A percentile compares a stretch with the other conserved stretches of the same genome.
These are phyloP conservation scores for Anethum foeniculum DNA, from an alignment of 140 eudicot genomes.

Conservation along the genomic window DNA sequence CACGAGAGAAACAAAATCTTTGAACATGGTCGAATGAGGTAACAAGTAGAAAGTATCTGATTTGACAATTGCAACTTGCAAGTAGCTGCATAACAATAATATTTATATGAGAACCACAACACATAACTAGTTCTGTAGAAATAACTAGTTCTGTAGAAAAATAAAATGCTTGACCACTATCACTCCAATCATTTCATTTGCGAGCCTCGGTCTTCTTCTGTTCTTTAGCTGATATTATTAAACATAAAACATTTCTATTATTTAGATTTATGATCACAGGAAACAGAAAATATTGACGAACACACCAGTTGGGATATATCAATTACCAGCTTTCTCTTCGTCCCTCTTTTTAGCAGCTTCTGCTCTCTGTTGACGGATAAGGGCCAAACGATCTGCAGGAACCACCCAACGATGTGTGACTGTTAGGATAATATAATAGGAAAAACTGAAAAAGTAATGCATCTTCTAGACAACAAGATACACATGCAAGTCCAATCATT, in stretches of 20 bases:
- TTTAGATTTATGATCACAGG: neutral
- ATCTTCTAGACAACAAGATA: neutral
- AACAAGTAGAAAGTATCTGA: neutral
- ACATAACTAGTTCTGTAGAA: neutral
- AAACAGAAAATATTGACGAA: neutral
- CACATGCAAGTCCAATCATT: neutral
- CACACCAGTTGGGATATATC: neutral
- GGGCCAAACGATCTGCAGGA: constrained; percentile 84
- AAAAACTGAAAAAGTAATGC: neutral
- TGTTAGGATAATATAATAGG: neutral
- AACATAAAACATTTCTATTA: neutral
- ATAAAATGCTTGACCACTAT: constrained; percentile 1
- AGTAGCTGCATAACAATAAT: neutral
- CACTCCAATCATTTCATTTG: constrained; percentile 28
- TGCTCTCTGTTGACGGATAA: constrained; percentile 94
- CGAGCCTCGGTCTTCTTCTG: constrained; percentile 88
- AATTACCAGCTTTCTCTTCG: constrained; percentile 95
- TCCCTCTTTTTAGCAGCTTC: constrained; percentile 97
- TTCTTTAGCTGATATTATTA: constrained; percentile 55
- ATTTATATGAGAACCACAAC: neutral
- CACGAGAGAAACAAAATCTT: neutral
- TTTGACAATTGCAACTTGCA: neutral
- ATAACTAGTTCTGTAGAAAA: neutral
- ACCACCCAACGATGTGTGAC: neutral
- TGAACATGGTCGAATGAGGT: neutral